Percentiles rank a stretch among this genome's conserved stretches.
phyloP scores from a whole-genome alignment of 2,329 filamentous ascomycete genomes.

The Aspergillus sojae region DNA sequence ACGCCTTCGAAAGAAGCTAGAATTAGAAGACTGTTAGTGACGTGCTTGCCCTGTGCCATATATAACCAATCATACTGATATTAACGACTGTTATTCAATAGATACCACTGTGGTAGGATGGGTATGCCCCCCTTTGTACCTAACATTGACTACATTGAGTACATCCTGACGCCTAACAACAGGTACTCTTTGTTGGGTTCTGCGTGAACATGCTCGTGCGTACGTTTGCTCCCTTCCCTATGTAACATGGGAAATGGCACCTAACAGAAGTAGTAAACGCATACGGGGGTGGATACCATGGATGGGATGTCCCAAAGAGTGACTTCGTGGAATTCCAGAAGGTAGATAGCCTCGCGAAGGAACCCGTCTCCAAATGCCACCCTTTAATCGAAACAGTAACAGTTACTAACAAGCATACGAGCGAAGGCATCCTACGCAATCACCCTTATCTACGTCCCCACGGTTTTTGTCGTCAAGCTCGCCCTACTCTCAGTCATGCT shows the following conservation, averaged over 20 bases:
- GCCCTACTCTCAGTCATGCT: conserved; percentile 30
- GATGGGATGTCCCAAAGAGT: conserved; percentile 26
- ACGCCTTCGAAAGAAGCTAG: not conserved
- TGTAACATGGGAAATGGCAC: not conserved
- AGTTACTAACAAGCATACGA: not conserved
- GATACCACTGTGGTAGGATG: not conserved
- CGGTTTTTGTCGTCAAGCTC: conserved; percentile 30
- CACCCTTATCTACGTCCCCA: conserved; percentile 34
- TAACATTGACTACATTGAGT: not conserved
- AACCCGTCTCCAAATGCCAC: not conserved
- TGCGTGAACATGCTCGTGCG: not conserved
- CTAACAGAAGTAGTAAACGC: conserved; percentile 15
- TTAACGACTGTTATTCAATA: not conserved
- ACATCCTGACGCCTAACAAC: not conserved
- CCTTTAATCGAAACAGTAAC: not conserved
- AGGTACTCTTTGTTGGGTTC: not conserved
- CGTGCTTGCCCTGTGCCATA: too few relatives aligned
- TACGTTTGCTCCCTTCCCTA: not conserved
- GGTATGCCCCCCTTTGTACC: not conserved
- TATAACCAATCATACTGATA: not conserved
- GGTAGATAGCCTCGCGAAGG: conserved; percentile 10
- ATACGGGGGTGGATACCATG: conserved; percentile 29
- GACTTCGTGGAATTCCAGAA: conserved; percentile 22
- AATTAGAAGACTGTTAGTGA: not conserved
- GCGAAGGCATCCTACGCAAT: conserved; percentile 28